Percentiles rank a stretch among this genome's conserved stretches.
phyloP scores from a whole-genome alignment of 2,329 filamentous ascomycete species.

The Neoscytalidium dimidiatum region DNA sequence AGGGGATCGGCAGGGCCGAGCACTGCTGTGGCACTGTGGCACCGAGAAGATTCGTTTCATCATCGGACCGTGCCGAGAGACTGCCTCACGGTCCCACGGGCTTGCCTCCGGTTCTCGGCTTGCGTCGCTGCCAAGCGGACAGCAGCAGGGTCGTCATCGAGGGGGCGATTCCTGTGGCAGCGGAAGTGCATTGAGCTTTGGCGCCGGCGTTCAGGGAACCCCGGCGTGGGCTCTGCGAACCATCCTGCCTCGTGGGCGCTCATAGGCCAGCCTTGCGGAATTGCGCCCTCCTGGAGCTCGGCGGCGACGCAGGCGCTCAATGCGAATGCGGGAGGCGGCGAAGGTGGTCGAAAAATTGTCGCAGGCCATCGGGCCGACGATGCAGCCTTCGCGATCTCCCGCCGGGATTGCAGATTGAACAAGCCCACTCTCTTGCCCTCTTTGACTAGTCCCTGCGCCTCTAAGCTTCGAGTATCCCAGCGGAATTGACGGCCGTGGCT shows the following conservation, averaged over 20 bases:
- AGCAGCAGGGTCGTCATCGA: not conserved
- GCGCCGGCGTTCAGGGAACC: not conserved
- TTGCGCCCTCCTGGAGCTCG: not conserved
- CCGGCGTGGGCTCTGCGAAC: not conserved
- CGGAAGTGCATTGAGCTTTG: not conserved
- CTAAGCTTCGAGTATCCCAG: not conserved
- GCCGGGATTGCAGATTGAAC: conserved; percentile 1
- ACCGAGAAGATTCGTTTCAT: conserved; percentile 9
- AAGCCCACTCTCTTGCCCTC: not conserved
- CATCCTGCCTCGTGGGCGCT: not conserved
- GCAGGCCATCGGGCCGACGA: conserved; percentile 8
- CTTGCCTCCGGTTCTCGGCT: conserved; percentile 4
- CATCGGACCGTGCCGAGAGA: conserved; percentile 16
- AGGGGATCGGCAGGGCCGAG: not conserved
- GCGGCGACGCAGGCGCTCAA: not conserved
- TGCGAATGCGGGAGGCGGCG: not conserved
- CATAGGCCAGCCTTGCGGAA: not conserved
- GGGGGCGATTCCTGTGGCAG: not conserved
- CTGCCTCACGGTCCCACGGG: not conserved
- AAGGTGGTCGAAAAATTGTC: conserved; percentile 9
- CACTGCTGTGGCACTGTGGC: too few species aligned
- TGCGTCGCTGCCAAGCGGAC: conserved; percentile 3
- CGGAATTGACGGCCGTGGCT: conserved; percentile 2
- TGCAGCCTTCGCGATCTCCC: not conserved
- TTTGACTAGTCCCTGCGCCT: not conserved